Base-by-base conservation (phyloP, 129 eudicot genomes). In the Heracleum sosnowskyi region DNA sequence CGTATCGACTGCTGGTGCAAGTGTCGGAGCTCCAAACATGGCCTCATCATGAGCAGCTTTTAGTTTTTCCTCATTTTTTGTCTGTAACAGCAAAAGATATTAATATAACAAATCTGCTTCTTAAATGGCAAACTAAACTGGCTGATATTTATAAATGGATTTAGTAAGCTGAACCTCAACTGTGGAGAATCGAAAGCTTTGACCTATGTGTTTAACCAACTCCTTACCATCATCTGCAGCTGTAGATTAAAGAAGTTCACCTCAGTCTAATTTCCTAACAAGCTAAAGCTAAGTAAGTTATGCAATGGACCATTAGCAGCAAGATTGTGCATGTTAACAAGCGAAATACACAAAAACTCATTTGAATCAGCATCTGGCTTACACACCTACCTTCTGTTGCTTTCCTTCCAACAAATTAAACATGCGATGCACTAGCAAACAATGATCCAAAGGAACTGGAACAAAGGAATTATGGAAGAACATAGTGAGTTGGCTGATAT, bases 41-140 rank as follows among this genome's bases (percentile, higher is more conserved):
- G 99, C 97, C 82, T 92, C 95, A 75, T 96, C 99, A 73, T 96
- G 99, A 74, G 96, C 90, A 69, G 91, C 88, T 88, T 87, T 87
- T 24, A 96, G 78, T 72, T 83, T 80, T 41, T 96, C 99, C 87
- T 90, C 99, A 70, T 83, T 86, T 71, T 80, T 96, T 47, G 91
- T 88, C 99, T 96, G 79, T 69, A 87, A 18, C 35, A 13, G 18
- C 74, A 47, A 51, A 15, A 73, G 7, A 72, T 72, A 28, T 70
- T 39, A 29, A n/a, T 22, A 4, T 22, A 72, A 41, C 20, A 62
- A 62, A n/a, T 36, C 46, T 57, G 24, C 44, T 33, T 68, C 26
- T 39, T 41, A 24, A 20, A 45, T 18, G 46, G 42, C 10, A 31
- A 62, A 66, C 71, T 64, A 64, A 64, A 11, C 39, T 64, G 22